Conservation (phyloP, 2,329 filamentous ascomycete genomes). For the Massarina eburnea region DNA sequence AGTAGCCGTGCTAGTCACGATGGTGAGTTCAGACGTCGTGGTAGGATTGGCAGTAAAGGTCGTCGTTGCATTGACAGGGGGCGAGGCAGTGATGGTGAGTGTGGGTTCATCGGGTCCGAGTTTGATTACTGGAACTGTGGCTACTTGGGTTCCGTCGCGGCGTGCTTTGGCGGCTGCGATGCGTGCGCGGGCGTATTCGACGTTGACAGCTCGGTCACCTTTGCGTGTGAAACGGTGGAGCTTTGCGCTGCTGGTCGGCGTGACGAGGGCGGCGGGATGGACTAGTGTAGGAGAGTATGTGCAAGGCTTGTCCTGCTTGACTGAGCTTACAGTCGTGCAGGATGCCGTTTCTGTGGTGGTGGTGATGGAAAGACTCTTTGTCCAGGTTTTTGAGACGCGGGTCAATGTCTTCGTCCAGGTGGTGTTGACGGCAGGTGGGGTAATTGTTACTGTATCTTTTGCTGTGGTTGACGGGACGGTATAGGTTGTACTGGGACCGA, state of each 20-base stretch:
- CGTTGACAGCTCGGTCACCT: slow-evolving; percentile 31
- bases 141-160: slow-evolving; percentile 24
- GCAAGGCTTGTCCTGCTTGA: slow-evolving; percentile 37
- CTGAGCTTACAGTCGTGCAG: slow-evolving; percentile 39
- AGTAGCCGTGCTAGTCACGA: slow-evolving; percentile 25
- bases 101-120: slow-evolving; percentile 42
- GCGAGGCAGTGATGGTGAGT: slow-evolving; percentile 33
- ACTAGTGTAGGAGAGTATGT: slow-evolving; percentile 39
- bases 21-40: slow-evolving; percentile 32
- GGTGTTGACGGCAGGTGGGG: slow-evolving; percentile 30
- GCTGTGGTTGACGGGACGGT: slow-evolving; percentile 37
- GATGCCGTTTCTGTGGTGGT: slow-evolving; percentile 42
- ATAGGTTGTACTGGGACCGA: slow-evolving; percentile 31
- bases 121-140: slow-evolving; percentile 24
- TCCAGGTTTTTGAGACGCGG: slow-evolving; percentile 15
- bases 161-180: slow-evolving; percentile 38
- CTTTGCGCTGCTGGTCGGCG: slow-evolving; percentile 26
- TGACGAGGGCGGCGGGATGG: slow-evolving; percentile 32
- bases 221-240: slow-evolving; percentile 25
- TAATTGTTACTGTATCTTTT: slow-evolving; percentile 33
- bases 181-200: slow-evolving; percentile 38
- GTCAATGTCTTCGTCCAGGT: slow-evolving; percentile 31
- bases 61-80: slow-evolving; percentile 31
- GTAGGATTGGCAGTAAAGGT: slow-evolving; percentile 30
- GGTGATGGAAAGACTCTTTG: slow-evolving; percentile 25